These are phyloP conservation scores for Chalciporus sphaerocephalus DNA, from an alignment of 768 basidiomycete species.

Conservation along the genomic window DNA sequence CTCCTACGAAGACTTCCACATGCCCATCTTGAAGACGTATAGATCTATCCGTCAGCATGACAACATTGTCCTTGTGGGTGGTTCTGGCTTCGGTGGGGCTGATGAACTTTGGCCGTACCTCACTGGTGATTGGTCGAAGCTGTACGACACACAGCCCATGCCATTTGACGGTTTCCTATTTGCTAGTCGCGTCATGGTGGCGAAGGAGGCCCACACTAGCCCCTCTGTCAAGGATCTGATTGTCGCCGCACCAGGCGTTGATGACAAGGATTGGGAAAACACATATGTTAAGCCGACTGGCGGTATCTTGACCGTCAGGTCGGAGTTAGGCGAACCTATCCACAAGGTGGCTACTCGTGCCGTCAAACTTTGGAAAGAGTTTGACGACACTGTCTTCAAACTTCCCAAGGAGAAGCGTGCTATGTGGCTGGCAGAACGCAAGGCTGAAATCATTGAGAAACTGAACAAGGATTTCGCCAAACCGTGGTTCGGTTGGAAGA, in stretches of 20 bases:
- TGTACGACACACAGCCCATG: conserved; percentile 88
- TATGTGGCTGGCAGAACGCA: conserved; percentile 82
- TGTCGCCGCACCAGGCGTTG: conserved; percentile 88
- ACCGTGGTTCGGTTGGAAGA: conserved; percentile 97
- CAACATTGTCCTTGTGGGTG: conserved; percentile 88
- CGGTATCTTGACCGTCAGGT: conserved; percentile 93
- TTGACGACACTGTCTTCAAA: conserved; percentile 94
- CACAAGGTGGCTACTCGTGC: conserved; percentile 98
- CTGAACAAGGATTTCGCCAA: conserved; percentile 95
- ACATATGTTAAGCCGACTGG: conserved; percentile 94
- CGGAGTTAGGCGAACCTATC: conserved; percentile 97
- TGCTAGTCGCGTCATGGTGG: conserved; percentile 96
- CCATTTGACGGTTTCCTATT: conserved; percentile 98
- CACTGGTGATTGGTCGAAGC: conserved; percentile 90
- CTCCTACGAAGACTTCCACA: conserved; percentile 98
- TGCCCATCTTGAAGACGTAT: conserved; percentile 89
- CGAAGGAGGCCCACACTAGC: conserved; percentile 95
- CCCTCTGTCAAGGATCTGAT: conserved; percentile 95
- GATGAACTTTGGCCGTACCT: conserved; percentile 97
- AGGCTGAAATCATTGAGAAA: conserved; percentile 84
- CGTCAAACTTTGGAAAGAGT: conserved; percentile 98
- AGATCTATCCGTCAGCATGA: conserved; percentile 80
- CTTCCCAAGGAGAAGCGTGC: conserved; percentile 92
- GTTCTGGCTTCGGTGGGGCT: conserved; percentile 93
- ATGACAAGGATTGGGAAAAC: conserved; percentile 87